Base-by-base conservation (phyloP, 768 basidiomycete species). In the Tylopilus subfusipes region DNA sequence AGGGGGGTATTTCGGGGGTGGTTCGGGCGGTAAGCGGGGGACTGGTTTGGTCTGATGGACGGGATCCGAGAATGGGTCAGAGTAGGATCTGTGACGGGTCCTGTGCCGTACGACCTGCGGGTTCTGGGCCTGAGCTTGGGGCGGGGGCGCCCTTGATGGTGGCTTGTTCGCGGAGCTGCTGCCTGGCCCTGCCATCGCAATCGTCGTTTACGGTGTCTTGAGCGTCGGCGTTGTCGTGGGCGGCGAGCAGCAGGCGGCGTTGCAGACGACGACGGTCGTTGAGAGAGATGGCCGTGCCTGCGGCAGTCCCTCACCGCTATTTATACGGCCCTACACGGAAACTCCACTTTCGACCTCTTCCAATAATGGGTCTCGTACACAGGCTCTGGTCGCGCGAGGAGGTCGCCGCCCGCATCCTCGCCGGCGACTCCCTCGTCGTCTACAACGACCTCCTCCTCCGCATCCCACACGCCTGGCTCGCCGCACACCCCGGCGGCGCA, bases 401-500 rank as follows among this genome's bases (percentile, higher is more conserved):
- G 43, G 76, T 95, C 61, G 86, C 86, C 11, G 68, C 73, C 6
- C 83, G 83, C 63, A 89, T 96, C 63, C 79, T 91, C 67, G 75
- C 75, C 2, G 94, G 93, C 44, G 84, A 91, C 53, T 71, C 73
- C 51, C 83, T 95, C 66, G 76, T 96, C 76, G 77, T 96, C 56
- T 87, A 87, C 75, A 73, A 78, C 65, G 76, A 77, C 63, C 73
- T 78, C 53, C 80, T 87, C 61, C 79, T 87, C 48, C 79, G 79
- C 44, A 82, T 93, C 14, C 83, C 92, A 7, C 71, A 76, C 12
- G 68, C 76, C 14, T 98, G 94, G 94, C 83, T 94, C n/a, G 72
- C 80, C 5, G 76, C 81, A 5, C 96, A 98, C 67, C 97, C 97
- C 1, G 97, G 97, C 40, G 94, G 96, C 36, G 70, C 82, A 5